These are phyloP conservation scores for Erucastrum elatum DNA, from an alignment of 345 rosid genomes.

Conservation along the genomic window DNA sequence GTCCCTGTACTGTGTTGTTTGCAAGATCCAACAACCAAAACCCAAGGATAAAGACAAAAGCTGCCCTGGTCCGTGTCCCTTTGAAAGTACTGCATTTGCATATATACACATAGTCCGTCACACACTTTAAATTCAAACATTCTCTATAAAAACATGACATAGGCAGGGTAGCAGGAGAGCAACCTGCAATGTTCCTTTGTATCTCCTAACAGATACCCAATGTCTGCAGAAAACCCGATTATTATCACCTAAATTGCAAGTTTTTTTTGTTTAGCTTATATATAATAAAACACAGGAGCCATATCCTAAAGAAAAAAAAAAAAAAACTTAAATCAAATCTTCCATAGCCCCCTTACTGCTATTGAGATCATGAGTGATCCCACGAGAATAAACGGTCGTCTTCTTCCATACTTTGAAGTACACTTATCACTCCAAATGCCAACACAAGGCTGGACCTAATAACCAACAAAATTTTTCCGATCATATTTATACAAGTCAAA, in stretches of 20 bases:
- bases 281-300: constrained; percentile 12
- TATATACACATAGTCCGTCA: constrained; percentile 10
- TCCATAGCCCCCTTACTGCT: constrained; percentile 61
- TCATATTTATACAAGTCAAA: neutral
- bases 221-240: constrained; percentile 98
- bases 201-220: constrained; percentile 86
- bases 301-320: constrained; percentile 11
- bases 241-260: constrained; percentile 87
- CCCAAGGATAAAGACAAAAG: constrained; percentile 82
- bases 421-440: constrained; percentile 99
- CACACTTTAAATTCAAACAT: neutral
- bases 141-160: constrained; percentile 21
- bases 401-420: constrained; percentile 83
- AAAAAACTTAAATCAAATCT: constrained; percentile 7
- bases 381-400: constrained; percentile 89
- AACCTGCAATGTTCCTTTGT: constrained; percentile 94
- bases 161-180: constrained; percentile 25
- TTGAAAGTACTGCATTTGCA: constrained; percentile 72
- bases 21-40: constrained; percentile 99
- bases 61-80: constrained; percentile 87
- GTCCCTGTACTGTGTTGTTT: constrained; percentile 98
- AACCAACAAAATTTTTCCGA: constrained; percentile 25
- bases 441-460: constrained; percentile 97
- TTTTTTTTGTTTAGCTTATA: constrained; percentile 50
- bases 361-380: constrained; percentile 83